Evolutionary conservation across 192 early-diverging fungal species (phyloP).

Genomic region (Coemansia sp.): DNA sequence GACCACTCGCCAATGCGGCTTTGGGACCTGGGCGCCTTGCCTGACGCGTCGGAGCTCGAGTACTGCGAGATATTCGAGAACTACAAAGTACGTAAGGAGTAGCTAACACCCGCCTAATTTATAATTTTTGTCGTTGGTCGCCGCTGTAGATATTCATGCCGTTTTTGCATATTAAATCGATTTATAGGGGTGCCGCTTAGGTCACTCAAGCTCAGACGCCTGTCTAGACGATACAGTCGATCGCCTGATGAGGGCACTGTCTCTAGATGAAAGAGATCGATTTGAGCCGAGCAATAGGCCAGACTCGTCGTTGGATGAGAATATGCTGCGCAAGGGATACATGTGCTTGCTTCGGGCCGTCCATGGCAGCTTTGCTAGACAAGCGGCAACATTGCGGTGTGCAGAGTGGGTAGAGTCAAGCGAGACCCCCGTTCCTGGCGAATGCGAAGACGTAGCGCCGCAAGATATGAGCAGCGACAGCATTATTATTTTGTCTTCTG

Average conservation of each 20-base stretch:
- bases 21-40: conserved; percentile 23
- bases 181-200: conserved; percentile 15
- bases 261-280: not conserved
- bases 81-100: conserved; percentile 20
- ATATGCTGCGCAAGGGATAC: conserved; percentile 20
- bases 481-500: conserved; percentile 5
- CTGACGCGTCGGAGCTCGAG: conserved; percentile 3
- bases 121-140: not conserved
- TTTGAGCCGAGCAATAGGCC: not conserved
- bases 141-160: not conserved
- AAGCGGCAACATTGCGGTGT: conserved; percentile 10
- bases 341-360: conserved; percentile 16
- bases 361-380: conserved; percentile 14
- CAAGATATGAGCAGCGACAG: not conserved
- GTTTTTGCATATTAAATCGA: conserved; percentile 1
- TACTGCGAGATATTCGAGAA: conserved; percentile 37
- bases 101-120: not conserved
- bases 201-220: conserved; percentile 7
- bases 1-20: not conserved
- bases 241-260: conserved; percentile 10
- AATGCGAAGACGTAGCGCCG: not conserved
- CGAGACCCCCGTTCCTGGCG: not conserved
- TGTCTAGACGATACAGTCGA: conserved; percentile 15
- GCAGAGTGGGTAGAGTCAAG: conserved; percentile 16
- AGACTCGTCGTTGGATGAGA: not conserved